Evolutionary conservation across 257 asterid genomes (phyloP).

Genomic region (Coffea canephora): DNA sequence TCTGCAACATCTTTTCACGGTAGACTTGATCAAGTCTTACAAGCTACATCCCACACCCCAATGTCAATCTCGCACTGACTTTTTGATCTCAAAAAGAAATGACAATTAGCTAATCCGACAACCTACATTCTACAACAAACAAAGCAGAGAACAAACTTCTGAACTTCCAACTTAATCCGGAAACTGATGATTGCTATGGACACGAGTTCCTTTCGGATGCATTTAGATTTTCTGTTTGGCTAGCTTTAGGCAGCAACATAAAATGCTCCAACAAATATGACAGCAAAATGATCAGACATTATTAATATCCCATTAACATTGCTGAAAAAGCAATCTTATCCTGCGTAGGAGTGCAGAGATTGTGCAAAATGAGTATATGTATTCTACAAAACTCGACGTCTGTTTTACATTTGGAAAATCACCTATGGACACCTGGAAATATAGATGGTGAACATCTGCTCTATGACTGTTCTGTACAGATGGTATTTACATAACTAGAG

Average conservation of each 20-base stretch:
- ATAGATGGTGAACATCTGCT: background rate
- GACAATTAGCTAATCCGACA: too few relatives aligned
- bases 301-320: background rate
- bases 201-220: background rate
- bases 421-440: background rate
- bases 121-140: too few relatives aligned
- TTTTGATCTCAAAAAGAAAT: too few relatives aligned
- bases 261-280: background rate
- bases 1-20: too few relatives aligned
- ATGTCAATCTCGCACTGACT: too few relatives aligned
- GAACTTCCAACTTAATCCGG: too few relatives aligned
- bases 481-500: background rate
- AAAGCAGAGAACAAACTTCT: too few relatives aligned
- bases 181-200: background rate
- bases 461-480: constrained; percentile 2
- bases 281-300: background rate
- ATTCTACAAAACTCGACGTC: background rate
- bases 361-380: background rate
- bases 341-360: background rate
- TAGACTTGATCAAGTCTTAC: too few relatives aligned
- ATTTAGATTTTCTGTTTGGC: background rate
- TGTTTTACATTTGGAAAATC: background rate
- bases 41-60: too few relatives aligned
- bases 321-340: background rate
- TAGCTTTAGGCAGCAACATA: background rate